phyloP scores from a whole-genome alignment of 805 yeast genomes.

The Saturnispora silvae region DNA sequence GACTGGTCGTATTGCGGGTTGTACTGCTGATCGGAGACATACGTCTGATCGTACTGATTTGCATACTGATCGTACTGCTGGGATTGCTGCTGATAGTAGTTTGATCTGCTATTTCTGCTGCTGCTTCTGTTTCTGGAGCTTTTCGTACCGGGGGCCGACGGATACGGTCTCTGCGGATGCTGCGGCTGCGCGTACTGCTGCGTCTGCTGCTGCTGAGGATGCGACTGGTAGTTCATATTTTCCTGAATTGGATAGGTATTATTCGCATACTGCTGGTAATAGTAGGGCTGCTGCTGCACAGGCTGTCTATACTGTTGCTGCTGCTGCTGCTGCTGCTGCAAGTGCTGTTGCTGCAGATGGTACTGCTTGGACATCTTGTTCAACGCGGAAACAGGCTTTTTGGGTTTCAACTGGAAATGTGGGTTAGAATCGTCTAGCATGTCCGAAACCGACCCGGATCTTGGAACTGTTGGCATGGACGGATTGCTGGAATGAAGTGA shows the following conservation, averaged over 20 bases:
- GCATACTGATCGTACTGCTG: not conserved
- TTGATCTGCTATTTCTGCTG: not conserved
- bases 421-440: conserved; percentile 21
- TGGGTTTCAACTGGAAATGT: conserved; percentile 29
- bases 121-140: too few species aligned
- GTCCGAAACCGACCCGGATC: conserved; percentile 10
- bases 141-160: too few species aligned
- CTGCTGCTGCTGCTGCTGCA: not conserved
- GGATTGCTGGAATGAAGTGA: conserved; percentile 12
- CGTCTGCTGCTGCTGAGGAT: too few species aligned
- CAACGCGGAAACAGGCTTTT: conserved; percentile 13
- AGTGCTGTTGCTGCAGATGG: not conserved
- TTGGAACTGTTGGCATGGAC: conserved; percentile 8
- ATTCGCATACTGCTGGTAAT: too few species aligned
- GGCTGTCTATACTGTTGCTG: not conserved
- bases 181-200: too few species aligned
- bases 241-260: too few species aligned
- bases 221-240: too few species aligned
- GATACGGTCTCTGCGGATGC: too few species aligned
- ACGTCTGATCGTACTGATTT: not conserved
- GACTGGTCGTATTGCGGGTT: not conserved
- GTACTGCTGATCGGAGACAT: not conserved
- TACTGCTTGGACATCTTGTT: conserved; percentile 3
- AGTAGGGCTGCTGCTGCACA: not conserved
- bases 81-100: not conserved